Conservation (phyloP, 257 asterid genomes). For the Primulina tabacum region DNA sequence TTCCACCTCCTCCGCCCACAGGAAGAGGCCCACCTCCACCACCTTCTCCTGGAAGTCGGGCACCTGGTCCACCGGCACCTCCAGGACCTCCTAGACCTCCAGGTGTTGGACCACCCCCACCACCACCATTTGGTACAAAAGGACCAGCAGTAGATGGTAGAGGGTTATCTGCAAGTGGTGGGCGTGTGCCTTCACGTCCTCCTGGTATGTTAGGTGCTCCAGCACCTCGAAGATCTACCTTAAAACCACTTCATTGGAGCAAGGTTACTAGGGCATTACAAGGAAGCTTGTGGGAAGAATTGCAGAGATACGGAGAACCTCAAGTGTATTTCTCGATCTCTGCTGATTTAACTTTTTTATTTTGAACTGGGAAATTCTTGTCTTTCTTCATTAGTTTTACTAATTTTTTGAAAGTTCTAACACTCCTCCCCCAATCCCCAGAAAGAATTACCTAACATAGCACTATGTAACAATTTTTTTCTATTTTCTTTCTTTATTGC, state of each 20-base stretch:
- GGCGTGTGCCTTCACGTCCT: constrained; percentile 68
- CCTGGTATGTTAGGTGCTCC: constrained; percentile 38
- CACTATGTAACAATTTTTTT: constrained; percentile 16
- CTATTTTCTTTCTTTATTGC: constrained; percentile 14
- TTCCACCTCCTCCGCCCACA: constrained; percentile 23
- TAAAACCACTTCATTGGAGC: constrained; percentile 99
- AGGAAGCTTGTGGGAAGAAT: constrained; percentile 99
- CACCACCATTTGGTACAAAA: constrained; percentile 66
- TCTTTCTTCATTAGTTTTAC: constrained; percentile 8
- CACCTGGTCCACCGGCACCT: constrained; percentile 55
- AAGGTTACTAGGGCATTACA: constrained; percentile 93
- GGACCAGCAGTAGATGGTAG: constrained; percentile 63
- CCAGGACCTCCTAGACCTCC: constrained; percentile 45
- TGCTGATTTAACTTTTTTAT: constrained; percentile 23
- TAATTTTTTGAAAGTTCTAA: constrained; percentile 19
- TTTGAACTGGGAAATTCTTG: constrained; percentile 14
- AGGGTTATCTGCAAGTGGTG: constrained; percentile 69
- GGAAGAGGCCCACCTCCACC: constrained; percentile 53
- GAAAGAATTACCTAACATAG: constrained; percentile 16
- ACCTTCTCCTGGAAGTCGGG: constrained; percentile 48
- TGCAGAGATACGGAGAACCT: constrained; percentile 86
- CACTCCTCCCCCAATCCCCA: constrained; percentile 3
- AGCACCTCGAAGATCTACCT: constrained; percentile 68
- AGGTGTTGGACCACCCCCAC: constrained; percentile 61
- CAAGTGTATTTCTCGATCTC: constrained; percentile 62